A percentile compares a stretch with the other conserved stretches of the same genome.
Conservation (phyloP, 306 rosid genomes). For the Trichosanthes cucumerina region DNA sequence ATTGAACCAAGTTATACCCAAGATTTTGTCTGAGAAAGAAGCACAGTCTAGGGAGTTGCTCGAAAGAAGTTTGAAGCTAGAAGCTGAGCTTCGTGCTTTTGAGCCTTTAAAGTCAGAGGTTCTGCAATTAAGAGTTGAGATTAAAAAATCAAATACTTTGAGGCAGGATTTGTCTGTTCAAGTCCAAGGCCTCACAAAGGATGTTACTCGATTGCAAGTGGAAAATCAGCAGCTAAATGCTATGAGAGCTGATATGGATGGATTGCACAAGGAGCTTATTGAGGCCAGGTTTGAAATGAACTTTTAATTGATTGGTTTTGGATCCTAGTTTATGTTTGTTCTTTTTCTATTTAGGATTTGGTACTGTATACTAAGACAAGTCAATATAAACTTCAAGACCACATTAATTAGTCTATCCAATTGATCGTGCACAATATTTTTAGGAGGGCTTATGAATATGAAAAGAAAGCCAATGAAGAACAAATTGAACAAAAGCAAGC, state of each 20-base stretch:
- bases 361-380: not conserved
- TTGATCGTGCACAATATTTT: conserved; percentile 14
- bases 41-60: conserved; percentile 22
- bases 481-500: conserved; percentile 30
- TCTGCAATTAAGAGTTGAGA: conserved; percentile 30
- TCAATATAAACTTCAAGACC: conserved; percentile 4
- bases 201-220: conserved; percentile 22
- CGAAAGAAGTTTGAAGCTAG: conserved; percentile 29
- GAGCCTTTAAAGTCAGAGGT: conserved; percentile 33
- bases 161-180: conserved; percentile 30
- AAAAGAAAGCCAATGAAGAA: conserved; percentile 34
- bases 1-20: conserved; percentile 27
- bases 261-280: conserved; percentile 30
- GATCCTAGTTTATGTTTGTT: conserved; percentile 1
- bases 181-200: conserved; percentile 37
- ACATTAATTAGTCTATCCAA: conserved; percentile 5
- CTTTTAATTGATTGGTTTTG: not conserved
- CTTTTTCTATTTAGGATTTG: conserved; percentile 1
- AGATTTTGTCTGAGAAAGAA: conserved; percentile 26
- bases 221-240: conserved; percentile 33
- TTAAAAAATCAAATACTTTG: conserved; percentile 23
- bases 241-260: conserved; percentile 30
- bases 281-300: conserved; percentile 36
- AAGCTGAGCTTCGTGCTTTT: conserved; percentile 37
- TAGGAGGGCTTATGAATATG: conserved; percentile 39